Evolutionary conservation across 805 yeast species (phyloP).

Genomic region (Starmerella apicola): DNA sequence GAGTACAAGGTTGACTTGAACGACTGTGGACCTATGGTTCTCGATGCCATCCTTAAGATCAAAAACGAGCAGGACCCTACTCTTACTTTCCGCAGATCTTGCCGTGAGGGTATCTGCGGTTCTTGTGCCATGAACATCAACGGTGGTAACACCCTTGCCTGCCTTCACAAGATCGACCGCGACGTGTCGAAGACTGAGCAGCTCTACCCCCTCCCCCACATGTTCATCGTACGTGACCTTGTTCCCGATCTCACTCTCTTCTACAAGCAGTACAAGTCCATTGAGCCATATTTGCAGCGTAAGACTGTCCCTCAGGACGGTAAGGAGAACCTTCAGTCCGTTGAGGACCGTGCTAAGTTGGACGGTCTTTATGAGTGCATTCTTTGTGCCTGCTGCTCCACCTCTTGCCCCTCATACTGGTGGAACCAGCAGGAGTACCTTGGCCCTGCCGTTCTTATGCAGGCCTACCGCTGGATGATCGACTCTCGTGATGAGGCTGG

Average conservation of each 20-base stretch:
- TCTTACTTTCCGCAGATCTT: slow-evolving; percentile 91
- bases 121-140: slow-evolving; percentile 99
- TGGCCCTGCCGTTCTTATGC: slow-evolving; percentile 98
- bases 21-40: slow-evolving; percentile 93
- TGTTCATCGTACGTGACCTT: slow-evolving; percentile 92
- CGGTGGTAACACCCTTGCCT: slow-evolving; percentile 93
- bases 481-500: slow-evolving; percentile 94
- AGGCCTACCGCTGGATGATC: slow-evolving; percentile 97
- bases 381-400: slow-evolving; percentile 96
- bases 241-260: slow-evolving; percentile 97
- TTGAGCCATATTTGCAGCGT: slow-evolving; percentile 92
- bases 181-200: slow-evolving; percentile 63
- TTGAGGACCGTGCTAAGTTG: slow-evolving; percentile 86
- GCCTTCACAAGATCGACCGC: slow-evolving; percentile 85
- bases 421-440: slow-evolving; percentile 98
- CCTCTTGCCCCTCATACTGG: slow-evolving; percentile 99
- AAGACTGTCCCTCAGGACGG: slow-evolving; percentile 72
- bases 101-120: slow-evolving; percentile 99
- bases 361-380: slow-evolving; percentile 97
- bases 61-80: slow-evolving; percentile 95
- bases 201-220: slow-evolving; percentile 95
- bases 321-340: slow-evolving; percentile 79
- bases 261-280: slow-evolving; percentile 96
- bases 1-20: slow-evolving; percentile 75
- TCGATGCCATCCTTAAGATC: slow-evolving; percentile 87